Base-by-base conservation (phyloP, 345 rosid species). In the Gossypium ekmanianum region DNA sequence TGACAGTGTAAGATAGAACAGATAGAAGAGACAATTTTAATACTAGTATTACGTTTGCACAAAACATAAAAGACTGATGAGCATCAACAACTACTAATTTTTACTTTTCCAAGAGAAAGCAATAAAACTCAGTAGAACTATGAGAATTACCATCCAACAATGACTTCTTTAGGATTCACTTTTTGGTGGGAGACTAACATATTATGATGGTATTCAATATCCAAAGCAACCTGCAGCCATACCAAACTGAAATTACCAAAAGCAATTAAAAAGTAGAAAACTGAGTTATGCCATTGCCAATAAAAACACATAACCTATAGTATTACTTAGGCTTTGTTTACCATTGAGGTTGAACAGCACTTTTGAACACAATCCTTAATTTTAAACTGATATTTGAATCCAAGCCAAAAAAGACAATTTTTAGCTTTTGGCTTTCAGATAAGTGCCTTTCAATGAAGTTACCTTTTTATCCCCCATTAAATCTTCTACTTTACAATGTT, bases 111-210 rank as follows among this genome's bases (percentile, higher is more conserved):
- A 41, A 18, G 0, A 22, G 43, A 17, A 4, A 16, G 74, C 7
- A 39, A 24, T 6, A 72, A 67, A 68, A 48, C 11, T 45, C 43
- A 24, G 64, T 17, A 29, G 69, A 44, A 45, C 48, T 11, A 70
- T 9, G 45, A 74, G 52, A 83, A 41, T 77, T 90, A 93, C 99
- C 99, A 95, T 89, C 98, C 99, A 51, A 95, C 97, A 75, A 95
- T 95, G 41, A 84, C 88, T 85, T 95, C 98, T 83, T 93, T 94
- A 0, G 99, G 98, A 76, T 95, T 95, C 77, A 95, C 98, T 80
- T 93, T 95, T 18, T 84, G 87, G 74, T 91, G 98, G 20, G 98
- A 90, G 57, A 83, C 81, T 73, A 95, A 79, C 99, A 95, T 93
- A 50, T 91, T 95, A 79, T 90, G 93, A 74, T 95, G 99, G 82